phyloP scores from a whole-genome alignment of 148 eudicot genomes.

The Rhododendron henanense region DNA sequence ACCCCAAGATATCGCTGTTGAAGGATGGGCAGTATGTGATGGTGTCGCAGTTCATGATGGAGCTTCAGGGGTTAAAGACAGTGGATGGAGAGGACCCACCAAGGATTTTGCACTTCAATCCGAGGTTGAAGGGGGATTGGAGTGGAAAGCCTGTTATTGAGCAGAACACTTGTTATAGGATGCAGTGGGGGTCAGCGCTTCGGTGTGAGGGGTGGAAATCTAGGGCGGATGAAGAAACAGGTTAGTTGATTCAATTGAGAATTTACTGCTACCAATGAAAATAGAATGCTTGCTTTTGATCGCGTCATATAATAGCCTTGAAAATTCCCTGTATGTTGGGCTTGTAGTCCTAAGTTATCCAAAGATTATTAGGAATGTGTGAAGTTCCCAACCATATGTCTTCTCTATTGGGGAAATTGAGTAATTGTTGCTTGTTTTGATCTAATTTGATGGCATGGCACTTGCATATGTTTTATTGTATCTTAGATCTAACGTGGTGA shows the following conservation, averaged over 20 bases:
- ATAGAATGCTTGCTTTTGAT: neutral
- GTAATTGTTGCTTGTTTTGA: neutral
- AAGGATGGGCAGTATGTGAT: constrained; percentile 63
- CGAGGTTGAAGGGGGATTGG: constrained; percentile 94
- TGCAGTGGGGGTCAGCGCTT: constrained; percentile 84
- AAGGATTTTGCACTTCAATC: constrained; percentile 82
- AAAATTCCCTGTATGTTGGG: neutral
- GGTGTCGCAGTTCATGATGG: constrained; percentile 94
- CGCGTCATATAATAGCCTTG: neutral
- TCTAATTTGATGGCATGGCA: neutral
- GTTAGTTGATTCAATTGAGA: constrained; percentile 29
- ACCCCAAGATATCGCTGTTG: constrained; percentile 73
- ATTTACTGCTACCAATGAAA: neutral
- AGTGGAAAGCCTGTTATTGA: constrained; percentile 94
- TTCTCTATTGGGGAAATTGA: neutral
- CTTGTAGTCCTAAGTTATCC: neutral
- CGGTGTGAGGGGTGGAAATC: constrained; percentile 90
- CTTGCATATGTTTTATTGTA: neutral
- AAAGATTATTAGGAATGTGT: neutral
- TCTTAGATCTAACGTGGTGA: neutral
- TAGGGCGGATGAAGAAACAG: constrained; percentile 72
- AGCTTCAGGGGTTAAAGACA: constrained; percentile 81
- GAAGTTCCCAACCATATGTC: neutral
- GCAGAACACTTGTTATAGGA: constrained; percentile 92
- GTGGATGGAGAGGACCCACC: constrained; percentile 99